Evolutionary conservation across 2,329 filamentous ascomycete species (phyloP).

Genomic region (Colletotrichum sojae): DNA sequence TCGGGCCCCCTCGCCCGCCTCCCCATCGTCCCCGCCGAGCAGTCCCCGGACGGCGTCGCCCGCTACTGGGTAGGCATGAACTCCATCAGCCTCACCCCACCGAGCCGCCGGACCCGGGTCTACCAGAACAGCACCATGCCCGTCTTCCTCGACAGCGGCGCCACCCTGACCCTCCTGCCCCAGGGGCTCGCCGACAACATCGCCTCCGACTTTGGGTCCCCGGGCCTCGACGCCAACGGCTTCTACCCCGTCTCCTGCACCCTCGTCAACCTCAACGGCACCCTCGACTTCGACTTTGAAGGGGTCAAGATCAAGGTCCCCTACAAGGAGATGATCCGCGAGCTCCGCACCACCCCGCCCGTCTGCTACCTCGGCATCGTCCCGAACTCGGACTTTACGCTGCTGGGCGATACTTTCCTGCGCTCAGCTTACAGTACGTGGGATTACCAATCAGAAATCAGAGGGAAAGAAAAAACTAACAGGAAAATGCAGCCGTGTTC

Average conservation of each 20-base stretch:
- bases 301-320: constrained; percentile 64
- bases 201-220: constrained; percentile 63
- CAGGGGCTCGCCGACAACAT: constrained; percentile 65
- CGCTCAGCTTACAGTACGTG: constrained; percentile 66
- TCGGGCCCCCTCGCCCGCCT: constrained; percentile 70
- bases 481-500: constrained; percentile 58
- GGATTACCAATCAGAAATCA: background rate
- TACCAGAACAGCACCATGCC: constrained; percentile 56
- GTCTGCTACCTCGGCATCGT: constrained; percentile 66
- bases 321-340: constrained; percentile 63
- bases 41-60: constrained; percentile 68
- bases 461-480: too few relatives aligned
- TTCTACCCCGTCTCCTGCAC: constrained; percentile 64
- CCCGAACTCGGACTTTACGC: constrained; percentile 60
- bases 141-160: constrained; percentile 80
- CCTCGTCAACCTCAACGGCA: constrained; percentile 56
- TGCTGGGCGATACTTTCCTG: constrained; percentile 73
- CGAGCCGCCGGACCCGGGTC: constrained; percentile 49
- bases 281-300: constrained; percentile 64
- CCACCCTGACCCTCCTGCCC: constrained; percentile 78
- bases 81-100: constrained; percentile 58
- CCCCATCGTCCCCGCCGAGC: constrained; percentile 69
- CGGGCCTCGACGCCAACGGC: constrained; percentile 54
- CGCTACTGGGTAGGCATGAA: constrained; percentile 68
- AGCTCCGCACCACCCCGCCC: constrained; percentile 46